Percentiles rank a stretch among this genome's conserved stretches.
Evolutionary conservation across 805 yeast genomes (phyloP).

Genomic region (Cyberlindnera galapagoensis): DNA sequence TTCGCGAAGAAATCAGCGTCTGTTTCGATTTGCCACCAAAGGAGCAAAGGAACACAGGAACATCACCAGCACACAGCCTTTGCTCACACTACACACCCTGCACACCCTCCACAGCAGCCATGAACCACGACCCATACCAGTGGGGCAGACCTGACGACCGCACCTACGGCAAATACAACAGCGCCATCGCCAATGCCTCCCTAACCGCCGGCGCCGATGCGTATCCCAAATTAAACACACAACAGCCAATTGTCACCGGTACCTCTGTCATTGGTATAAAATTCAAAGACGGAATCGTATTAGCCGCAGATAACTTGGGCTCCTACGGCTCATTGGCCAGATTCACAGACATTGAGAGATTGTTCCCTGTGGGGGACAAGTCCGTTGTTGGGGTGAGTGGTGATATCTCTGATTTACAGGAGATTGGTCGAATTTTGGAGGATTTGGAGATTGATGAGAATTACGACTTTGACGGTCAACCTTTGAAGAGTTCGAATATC

Average conservation of each 20-base stretch:
- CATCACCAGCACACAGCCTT: no score
- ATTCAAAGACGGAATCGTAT: slow-evolving; percentile 80
- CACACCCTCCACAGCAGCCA: slow-evolving; percentile 28
- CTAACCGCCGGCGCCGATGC: slow-evolving; percentile 4
- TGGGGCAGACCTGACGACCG: slow-evolving; percentile 95
- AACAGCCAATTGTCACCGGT: slow-evolving; percentile 93
- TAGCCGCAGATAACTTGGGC: slow-evolving; percentile 93
- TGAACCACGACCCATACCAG: slow-evolving; percentile 91
- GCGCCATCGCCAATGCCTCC: slow-evolving; percentile 46
- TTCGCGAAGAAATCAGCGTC: no score
- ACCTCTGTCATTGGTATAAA: slow-evolving; percentile 91
- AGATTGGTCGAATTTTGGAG: slow-evolving; percentile 65
- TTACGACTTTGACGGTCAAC: slow-evolving; percentile 66
- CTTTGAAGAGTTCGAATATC: slow-evolving; percentile 77
- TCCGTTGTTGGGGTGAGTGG: slow-evolving; percentile 94
- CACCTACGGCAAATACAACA: slow-evolving; percentile 76
- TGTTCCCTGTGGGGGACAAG: slow-evolving; percentile 74
- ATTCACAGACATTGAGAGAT: slow-evolving; percentile 78
- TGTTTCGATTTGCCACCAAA: no score
- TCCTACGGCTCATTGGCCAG: slow-evolving; percentile 92
- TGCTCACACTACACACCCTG: no score
- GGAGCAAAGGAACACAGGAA: no score
- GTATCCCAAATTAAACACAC: slow-evolving; percentile 83
- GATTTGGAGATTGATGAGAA: slow-evolving; percentile 73
- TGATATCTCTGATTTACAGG: slow-evolving; percentile 90